phyloP scores from a whole-genome alignment of 257 asterid species.

The Paraleonurus japonicus region DNA sequence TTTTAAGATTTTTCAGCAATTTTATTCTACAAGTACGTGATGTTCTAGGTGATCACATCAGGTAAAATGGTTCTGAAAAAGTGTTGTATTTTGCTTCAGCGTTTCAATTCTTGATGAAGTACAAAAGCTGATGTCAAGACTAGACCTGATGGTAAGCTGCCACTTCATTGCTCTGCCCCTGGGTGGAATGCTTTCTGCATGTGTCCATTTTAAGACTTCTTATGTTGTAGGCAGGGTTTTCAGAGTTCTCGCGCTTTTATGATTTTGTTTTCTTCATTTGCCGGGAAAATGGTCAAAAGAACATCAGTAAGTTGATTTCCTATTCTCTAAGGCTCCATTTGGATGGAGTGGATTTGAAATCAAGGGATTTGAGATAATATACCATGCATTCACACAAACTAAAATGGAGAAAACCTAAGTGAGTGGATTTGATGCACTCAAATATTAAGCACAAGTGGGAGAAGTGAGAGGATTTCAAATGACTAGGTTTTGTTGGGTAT shows the following conservation, averaged over 20 bases:
- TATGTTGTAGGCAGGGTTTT: constrained; percentile 62
- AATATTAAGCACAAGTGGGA: no score
- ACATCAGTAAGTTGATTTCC: constrained; percentile 62
- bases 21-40: background rate
- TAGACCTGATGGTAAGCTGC: constrained; percentile 59
- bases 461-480: no score
- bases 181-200: background rate
- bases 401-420: no score
- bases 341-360: no score
- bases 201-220: constrained; percentile 20
- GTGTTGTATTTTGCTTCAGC: constrained; percentile 40
- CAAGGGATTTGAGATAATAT: no score
- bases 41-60: background rate
- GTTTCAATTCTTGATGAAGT: constrained; percentile 67
- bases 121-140: constrained; percentile 63
- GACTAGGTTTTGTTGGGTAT: no score
- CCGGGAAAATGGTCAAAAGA: constrained; percentile 95
- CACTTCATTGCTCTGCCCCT: constrained; percentile 15
- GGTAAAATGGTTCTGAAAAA: constrained; percentile 10
- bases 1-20: background rate
- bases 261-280: constrained; percentile 90
- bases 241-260: constrained; percentile 80
- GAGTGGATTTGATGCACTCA: no score
- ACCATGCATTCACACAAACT: no score
- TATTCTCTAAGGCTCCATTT: no score